A percentile compares a stretch with the other conserved stretches of the same genome.
phyloP scores from a whole-genome alignment of 2,329 filamentous ascomycete species.

The Setomelanomma holmii region DNA sequence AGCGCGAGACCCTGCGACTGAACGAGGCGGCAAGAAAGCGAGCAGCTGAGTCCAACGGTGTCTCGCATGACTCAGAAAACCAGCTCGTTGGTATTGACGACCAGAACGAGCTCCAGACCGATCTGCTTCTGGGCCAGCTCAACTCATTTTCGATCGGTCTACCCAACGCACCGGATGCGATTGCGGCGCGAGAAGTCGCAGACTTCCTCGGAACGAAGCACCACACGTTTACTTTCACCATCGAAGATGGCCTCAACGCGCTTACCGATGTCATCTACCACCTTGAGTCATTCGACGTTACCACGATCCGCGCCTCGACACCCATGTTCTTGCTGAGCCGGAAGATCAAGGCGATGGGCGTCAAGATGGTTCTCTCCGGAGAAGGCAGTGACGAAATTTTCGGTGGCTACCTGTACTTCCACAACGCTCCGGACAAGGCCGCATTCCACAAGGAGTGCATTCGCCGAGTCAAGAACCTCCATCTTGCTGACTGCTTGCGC shows the following conservation, averaged over 20 bases:
- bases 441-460: constrained; percentile 97
- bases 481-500: constrained; percentile 92
- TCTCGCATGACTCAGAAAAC: constrained; percentile 27
- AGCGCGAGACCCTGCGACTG: constrained; percentile 85
- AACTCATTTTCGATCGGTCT: constrained; percentile 99
- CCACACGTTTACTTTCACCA: constrained; percentile 97
- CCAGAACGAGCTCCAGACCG: constrained; percentile 84
- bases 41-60: constrained; percentile 43
- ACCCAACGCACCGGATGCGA: constrained; percentile 88
- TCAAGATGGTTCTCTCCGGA: constrained; percentile 98
- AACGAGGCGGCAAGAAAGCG: constrained; percentile 65
- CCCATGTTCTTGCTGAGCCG: constrained; percentile 97
- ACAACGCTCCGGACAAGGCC: constrained; percentile 86
- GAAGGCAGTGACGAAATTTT: constrained; percentile 99
- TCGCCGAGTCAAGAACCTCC: constrained; percentile 92
- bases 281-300: constrained; percentile 97
- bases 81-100: constrained; percentile 93
- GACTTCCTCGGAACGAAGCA: constrained; percentile 98
- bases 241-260: constrained; percentile 96
- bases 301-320: constrained; percentile 96
- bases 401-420: constrained; percentile 98
- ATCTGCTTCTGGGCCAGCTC: constrained; percentile 90
- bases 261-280: constrained; percentile 98
- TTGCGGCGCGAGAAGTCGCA: constrained; percentile 90
- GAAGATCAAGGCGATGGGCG: constrained; percentile 99